phyloP scores from a whole-genome alignment of 768 basidiomycete genomes.

The Amanita thiersii region DNA sequence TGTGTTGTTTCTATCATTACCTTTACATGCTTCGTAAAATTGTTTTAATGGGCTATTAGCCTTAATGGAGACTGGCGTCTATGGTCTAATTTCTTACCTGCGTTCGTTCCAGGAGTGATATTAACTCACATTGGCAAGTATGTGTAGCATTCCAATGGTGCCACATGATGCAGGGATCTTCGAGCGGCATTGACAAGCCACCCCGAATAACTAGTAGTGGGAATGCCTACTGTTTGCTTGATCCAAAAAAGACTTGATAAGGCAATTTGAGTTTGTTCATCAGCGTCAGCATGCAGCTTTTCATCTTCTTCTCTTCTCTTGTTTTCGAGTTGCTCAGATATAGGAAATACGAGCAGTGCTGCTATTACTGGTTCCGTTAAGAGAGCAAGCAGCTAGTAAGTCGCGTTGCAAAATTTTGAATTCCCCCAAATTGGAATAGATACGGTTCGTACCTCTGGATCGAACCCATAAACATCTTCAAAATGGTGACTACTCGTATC shows the following conservation, averaged over 20 bases:
- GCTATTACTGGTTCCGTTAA: slow-evolving; percentile 75
- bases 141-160: slow-evolving; percentile 79
- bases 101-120: neutral
- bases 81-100: too few relatives aligned
- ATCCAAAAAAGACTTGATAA: slow-evolving; percentile 72
- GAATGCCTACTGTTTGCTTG: slow-evolving; percentile 71
- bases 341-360: slow-evolving; percentile 79
- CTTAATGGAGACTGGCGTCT: slow-evolving; percentile 49
- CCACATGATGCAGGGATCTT: slow-evolving; percentile 83
- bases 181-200: neutral
- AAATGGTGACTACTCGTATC: slow-evolving; percentile 43
- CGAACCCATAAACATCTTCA: slow-evolving; percentile 66
- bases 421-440: neutral
- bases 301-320: slow-evolving; percentile 52
- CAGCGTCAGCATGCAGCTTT: slow-evolving; percentile 34
- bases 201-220: neutral
- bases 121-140: slow-evolving; percentile 67
- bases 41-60: slow-evolving; percentile 53
- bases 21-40: slow-evolving; percentile 58
- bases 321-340: slow-evolving; percentile 33
- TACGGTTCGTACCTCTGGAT: slow-evolving; percentile 40
- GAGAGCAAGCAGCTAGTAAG: slow-evolving; percentile 53
- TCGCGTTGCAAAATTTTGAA: neutral
- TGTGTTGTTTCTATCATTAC: slow-evolving; percentile 23
- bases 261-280: slow-evolving; percentile 38